These are phyloP conservation scores for Hanseniaspora lindneri DNA, from an alignment of 805 yeast genomes.

Conservation along the genomic window DNA sequence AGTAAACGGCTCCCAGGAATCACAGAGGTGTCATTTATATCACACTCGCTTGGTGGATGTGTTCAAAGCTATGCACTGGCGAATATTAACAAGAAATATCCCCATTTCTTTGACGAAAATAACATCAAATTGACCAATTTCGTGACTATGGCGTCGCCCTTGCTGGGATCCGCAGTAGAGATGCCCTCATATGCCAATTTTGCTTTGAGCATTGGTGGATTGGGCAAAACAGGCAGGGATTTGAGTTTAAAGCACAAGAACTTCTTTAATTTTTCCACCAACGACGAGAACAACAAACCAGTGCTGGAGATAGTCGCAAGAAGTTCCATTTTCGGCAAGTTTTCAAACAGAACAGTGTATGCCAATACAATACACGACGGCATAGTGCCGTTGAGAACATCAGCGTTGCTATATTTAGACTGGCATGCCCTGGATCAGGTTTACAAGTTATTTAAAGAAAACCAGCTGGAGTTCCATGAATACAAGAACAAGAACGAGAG, in stretches of 20 bases:
- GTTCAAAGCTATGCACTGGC: constrained; percentile 86
- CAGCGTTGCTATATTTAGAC: constrained; percentile 74
- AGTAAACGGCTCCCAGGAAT: constrained; percentile 26
- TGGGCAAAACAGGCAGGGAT: constrained; percentile 91
- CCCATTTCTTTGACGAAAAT: constrained; percentile 48
- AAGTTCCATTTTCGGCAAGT: constrained; percentile 54
- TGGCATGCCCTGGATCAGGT: constrained; percentile 35
- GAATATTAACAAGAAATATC: constrained; percentile 48
- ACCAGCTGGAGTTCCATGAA: constrained; percentile 26
- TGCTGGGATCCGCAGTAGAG: constrained; percentile 77
- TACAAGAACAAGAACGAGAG: constrained; percentile 32
- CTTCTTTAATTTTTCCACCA: constrained; percentile 18
- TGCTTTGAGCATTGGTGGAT: constrained; percentile 74
- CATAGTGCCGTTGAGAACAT: constrained; percentile 84
- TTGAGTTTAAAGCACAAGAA: constrained; percentile 50
- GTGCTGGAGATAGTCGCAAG: constrained; percentile 64
- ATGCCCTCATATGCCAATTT: constrained; percentile 76
- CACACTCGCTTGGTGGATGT: constrained; percentile 89
- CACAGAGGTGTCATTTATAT: constrained; percentile 61
- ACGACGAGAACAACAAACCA: constrained; percentile 34
- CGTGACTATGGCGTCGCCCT: constrained; percentile 75
- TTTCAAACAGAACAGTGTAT: constrained; percentile 64
- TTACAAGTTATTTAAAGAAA: constrained; percentile 2
- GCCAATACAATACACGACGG: constrained; percentile 92
- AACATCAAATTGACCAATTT: constrained; percentile 60